Conservation (phyloP, 2,329 filamentous ascomycete genomes). For the Coleophoma eucalyptorum region DNA sequence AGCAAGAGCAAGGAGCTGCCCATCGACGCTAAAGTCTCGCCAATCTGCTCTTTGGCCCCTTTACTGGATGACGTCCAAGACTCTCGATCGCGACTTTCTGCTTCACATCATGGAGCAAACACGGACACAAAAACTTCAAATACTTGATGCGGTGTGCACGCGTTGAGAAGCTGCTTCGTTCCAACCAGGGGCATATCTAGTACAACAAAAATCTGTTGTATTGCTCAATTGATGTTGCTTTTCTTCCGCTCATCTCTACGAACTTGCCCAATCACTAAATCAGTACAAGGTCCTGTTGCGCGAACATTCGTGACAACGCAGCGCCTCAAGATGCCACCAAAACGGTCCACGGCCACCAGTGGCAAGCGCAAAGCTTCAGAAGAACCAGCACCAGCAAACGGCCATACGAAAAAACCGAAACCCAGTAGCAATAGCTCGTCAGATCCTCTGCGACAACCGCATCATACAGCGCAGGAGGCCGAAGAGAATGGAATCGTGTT, state of each 20-base stretch:
- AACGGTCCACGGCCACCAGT: conserved; percentile 10
- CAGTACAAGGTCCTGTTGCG: too few relatives aligned
- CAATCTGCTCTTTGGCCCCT: neutral
- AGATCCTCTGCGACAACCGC: conserved; percentile 18
- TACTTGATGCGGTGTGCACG: too few relatives aligned
- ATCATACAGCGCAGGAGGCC: conserved; percentile 29
- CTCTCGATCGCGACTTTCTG: neutral
- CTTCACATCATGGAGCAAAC: neutral
- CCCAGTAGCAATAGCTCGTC: conserved; percentile 10
- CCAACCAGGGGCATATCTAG: too few relatives aligned
- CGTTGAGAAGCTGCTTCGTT: too few relatives aligned
- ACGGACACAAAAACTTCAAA: too few relatives aligned
- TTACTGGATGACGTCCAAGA: neutral
- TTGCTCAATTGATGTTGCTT: too few relatives aligned
- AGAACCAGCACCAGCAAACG: conserved; percentile 4
- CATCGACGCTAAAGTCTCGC: neutral
- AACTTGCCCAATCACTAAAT: neutral
- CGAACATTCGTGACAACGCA: neutral
- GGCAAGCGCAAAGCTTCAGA: conserved; percentile 21
- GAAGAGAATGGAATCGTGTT: conserved; percentile 60
- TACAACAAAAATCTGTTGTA: too few relatives aligned
- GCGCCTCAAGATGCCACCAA: conserved; percentile 13
- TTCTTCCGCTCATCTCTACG: neutral
- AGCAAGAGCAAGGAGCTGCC: neutral
- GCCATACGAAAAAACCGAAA: conserved; percentile 18